These are phyloP conservation scores for Eleusine indica DNA, from an alignment of 176 grass and related monocot species.

Conservation along the genomic window DNA sequence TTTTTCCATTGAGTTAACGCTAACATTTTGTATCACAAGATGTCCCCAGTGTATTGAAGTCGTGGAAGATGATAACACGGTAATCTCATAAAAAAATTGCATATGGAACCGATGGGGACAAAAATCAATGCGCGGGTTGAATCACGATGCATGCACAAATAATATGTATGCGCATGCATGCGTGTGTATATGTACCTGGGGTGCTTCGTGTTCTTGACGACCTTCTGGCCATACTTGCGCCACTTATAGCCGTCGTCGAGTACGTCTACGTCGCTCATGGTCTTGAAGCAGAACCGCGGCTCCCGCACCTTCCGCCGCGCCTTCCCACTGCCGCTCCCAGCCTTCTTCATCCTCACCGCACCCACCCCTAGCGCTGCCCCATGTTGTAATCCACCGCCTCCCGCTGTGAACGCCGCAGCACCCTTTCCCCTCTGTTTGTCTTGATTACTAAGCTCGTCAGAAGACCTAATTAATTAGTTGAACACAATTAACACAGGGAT, in stretches of 20 bases:
- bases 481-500: neutral
- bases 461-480: slow-evolving; percentile 29
- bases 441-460: slow-evolving; percentile 23
- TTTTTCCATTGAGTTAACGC: neutral
- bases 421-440: slow-evolving; percentile 37
- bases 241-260: slow-evolving; percentile 99
- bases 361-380: slow-evolving; percentile 40
- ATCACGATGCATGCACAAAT: neutral
- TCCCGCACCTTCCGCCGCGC: slow-evolving; percentile 85
- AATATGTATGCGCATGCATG: neutral
- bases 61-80: neutral
- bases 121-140: neutral
- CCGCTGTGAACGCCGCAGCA: neutral
- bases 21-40: neutral
- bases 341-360: slow-evolving; percentile 72
- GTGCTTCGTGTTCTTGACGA: slow-evolving; percentile 99
- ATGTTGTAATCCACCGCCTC: neutral
- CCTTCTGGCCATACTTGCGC: slow-evolving; percentile 99
- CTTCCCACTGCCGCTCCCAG: slow-evolving; percentile 31
- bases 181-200: slow-evolving; percentile 63
- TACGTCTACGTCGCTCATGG: slow-evolving; percentile 96
- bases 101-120: neutral
- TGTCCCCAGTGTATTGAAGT: neutral
- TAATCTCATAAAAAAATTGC: neutral
- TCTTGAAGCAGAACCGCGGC: slow-evolving; percentile 99